Evolutionary conservation across 495 filamentous ascomycete genomes (phyloP), one percentile per base, ranked within the genome.

Genomic region (Hypoxylon trugodes): DNA sequence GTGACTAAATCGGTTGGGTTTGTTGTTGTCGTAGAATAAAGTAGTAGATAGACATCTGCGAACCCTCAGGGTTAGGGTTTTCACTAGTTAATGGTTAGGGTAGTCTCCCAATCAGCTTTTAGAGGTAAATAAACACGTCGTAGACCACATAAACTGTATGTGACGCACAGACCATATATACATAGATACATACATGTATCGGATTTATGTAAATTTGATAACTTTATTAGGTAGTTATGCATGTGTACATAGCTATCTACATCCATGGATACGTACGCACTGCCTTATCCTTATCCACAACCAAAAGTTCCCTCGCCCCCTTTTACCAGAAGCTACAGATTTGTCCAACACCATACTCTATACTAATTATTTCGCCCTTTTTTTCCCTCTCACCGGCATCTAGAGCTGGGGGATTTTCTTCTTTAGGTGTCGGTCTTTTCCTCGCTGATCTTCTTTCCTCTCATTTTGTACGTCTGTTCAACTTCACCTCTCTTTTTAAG

Each of bases 251-350:
- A 32, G 25, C 12, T 48, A 30, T 42, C 18, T n/a, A 42, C 22
- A 37, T 15, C 7, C 35, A 22, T 38, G 1, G 35, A 25, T 49
- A 22, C 28, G 7, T 16, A 56, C 35, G n/a, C 33, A 33, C 36
- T 51, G 37, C 42, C 43, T 22, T 35, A 28, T 47, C 15, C 18
- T 40, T 47, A 30, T 53, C 13, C 15, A 22, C 36, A 48, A 19
- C 59, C 56, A 55, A 32, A 35, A 49, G 35, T 55, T 56, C 30
- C n/a, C 50, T 54, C 40, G 33, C 58, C 58, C 58, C 58, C 25
- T 61, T 50, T 55, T 45, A 48, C n/a, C 19, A 46, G 38, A 8
- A 56, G 33, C n/a, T 32, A 28, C 35, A 48, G 33, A 50, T 50
- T 49, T 33, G 30, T 51, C 37, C 37, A 45, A 36, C 59, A 19